Evolutionary conservation across 1,284 basidiomycete genomes (phyloP), one percentile per base, ranked within the genome.

Genomic region (Athelia psychrophila): DNA sequence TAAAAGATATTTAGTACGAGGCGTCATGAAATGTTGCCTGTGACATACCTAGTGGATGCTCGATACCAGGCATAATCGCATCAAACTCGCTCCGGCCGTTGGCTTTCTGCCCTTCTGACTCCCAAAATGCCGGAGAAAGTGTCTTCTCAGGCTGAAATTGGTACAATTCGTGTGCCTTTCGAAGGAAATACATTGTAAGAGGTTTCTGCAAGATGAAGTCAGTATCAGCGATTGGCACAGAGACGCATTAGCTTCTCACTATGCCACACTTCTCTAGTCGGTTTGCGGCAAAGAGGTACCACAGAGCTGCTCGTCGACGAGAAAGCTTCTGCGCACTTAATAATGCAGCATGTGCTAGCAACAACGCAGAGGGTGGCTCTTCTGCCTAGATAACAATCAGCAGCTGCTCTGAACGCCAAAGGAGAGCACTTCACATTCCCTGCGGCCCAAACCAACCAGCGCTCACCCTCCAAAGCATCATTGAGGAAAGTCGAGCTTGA

Each of bases 381-480:
- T 92, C 90, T 69, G 82, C 80, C 86, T 91, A 77, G 50, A 72
- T 61, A 13, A 30, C 55, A 30, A 54, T 60, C 51, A 35, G 32
- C 45, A 36, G 22, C 44, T 55, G 27, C 51, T 48, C 18, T 35
- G 42, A 23, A 50, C 23, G 15, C 27, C 10, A 9, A 30, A 48
- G 55, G 19, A 51, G 32, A 38, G 51, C 52, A 48, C 74, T 83
- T 55, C 71, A 92, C 90, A 68, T 82, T 81, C 57, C 84, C 84
- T 25, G 89, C 88, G 42, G 89, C 89, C 80, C 81, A 88, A 12
- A 89, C 85, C 4, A 92, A 69, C 89, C 89, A 92, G 52, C 85
- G 72, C 57, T 92, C 90, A 1, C 88, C 90, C 57, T 88, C 86
- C 30, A 91, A 63, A 12, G 71, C 60, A 47, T 73, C 67, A 45